Percentiles rank a stretch among this genome's conserved stretches.
Evolutionary conservation across 345 rosid genomes (phyloP).

Genomic region (Pistacia vera): DNA sequence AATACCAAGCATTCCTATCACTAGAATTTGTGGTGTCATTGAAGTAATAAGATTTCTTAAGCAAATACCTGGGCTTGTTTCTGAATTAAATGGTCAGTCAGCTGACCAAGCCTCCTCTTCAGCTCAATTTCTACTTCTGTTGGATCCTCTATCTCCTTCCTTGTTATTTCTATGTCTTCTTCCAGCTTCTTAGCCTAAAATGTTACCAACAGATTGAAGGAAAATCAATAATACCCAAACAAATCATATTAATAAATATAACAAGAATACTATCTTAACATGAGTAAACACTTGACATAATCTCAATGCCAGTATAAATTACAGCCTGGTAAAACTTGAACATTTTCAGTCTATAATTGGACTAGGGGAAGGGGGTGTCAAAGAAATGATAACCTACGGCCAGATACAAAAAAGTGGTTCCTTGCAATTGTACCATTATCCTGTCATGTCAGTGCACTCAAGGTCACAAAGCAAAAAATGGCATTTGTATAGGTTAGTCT

Average conservation of each 20-base stretch:
- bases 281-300: background rate
- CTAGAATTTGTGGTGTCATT: background rate
- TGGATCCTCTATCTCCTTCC: constrained; percentile 86
- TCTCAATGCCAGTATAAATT: background rate
- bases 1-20: background rate
- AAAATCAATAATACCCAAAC: background rate
- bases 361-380: background rate
- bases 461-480: background rate
- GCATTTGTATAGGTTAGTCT: too few relatives aligned
- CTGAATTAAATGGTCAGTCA: constrained; percentile 97
- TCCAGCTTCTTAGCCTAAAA: constrained; percentile 66
- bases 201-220: constrained; percentile 3
- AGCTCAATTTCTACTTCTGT: constrained; percentile 90
- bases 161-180: constrained; percentile 58
- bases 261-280: constrained; percentile 1
- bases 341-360: background rate
- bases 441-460: background rate
- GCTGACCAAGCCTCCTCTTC: constrained; percentile 81
- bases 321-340: background rate
- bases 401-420: background rate
- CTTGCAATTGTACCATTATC: background rate
- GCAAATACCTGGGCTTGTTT: constrained; percentile 89
- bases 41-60: background rate
- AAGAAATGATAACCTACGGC: background rate
- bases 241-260: background rate